These are phyloP conservation scores for Brasilioporus rufonigricans DNA, from an alignment of 768 basidiomycete genomes.

Conservation along the genomic window DNA sequence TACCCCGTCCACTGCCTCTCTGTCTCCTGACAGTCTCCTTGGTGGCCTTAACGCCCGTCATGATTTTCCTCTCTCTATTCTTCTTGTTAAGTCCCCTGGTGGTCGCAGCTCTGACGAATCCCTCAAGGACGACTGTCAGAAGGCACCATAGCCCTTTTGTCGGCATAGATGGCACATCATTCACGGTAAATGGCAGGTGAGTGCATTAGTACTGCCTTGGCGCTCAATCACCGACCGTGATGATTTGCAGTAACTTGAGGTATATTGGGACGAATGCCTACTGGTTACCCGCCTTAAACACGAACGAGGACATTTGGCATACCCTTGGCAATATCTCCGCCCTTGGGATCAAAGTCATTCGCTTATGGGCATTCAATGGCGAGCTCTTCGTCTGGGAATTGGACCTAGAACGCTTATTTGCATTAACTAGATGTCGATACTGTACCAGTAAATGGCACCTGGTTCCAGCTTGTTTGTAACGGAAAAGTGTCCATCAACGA, in stretches of 20 bases:
- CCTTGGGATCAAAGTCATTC: slow-evolving; percentile 55
- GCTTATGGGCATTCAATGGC: slow-evolving; percentile 77
- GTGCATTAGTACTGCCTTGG: not conserved
- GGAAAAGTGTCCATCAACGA: slow-evolving; percentile 54
- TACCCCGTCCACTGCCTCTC: not conserved
- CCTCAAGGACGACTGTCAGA: slow-evolving; percentile 35
- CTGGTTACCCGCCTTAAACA: slow-evolving; percentile 59
- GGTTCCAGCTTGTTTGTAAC: slow-evolving; percentile 61
- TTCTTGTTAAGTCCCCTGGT: slow-evolving; percentile 32
- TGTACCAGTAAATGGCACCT: slow-evolving; percentile 57
- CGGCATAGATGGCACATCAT: slow-evolving; percentile 41
- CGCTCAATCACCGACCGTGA: slow-evolving; percentile 21
- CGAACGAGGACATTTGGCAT: slow-evolving; percentile 51
- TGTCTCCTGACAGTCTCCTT: not conserved
- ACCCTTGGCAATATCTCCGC: slow-evolving; percentile 59
- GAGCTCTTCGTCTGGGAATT: not conserved
- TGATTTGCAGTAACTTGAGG: slow-evolving; percentile 35
- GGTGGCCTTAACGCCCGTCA: slow-evolving; percentile 26
- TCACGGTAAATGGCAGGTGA: slow-evolving; percentile 56
- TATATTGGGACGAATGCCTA: slow-evolving; percentile 63
- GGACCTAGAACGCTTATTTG: slow-evolving; percentile 5
- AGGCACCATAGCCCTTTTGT: slow-evolving; percentile 43
- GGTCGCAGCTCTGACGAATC: slow-evolving; percentile 25
- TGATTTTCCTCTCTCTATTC: slow-evolving; percentile 35
- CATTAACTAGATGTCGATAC: slow-evolving; percentile 44